phyloP scores from a whole-genome alignment of 306 rosid genomes.

The Nissolia schottii region DNA sequence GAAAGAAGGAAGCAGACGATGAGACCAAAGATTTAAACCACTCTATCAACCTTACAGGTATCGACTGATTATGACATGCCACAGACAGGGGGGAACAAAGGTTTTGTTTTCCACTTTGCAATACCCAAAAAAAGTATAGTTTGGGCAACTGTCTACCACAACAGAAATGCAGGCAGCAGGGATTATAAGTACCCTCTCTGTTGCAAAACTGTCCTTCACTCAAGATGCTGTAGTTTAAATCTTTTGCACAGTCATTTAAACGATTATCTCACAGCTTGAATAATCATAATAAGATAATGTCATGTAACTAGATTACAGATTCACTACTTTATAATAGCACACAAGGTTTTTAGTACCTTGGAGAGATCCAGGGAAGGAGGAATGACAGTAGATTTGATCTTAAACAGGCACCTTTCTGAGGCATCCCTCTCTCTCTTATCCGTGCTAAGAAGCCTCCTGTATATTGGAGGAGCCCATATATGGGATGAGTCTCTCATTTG shows the following conservation, averaged over 20 bases:
- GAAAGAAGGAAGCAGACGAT: neutral
- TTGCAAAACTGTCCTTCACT: slow-evolving; percentile 2
- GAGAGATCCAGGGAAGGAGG: slow-evolving; percentile 72
- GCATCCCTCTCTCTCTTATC: slow-evolving; percentile 85
- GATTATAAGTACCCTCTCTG: neutral
- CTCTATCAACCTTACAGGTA: neutral
- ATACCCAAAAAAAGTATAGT: neutral
- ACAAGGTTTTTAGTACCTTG: slow-evolving; percentile 43
- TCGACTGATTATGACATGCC: neutral
- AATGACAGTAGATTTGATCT: slow-evolving; percentile 53
- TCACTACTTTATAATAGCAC: neutral
- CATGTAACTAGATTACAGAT: slow-evolving; percentile 1
- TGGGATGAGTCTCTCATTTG: slow-evolving; percentile 65
- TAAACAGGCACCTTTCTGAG: slow-evolving; percentile 73
- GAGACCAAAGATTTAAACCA: slow-evolving; percentile 22
- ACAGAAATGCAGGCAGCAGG: slow-evolving; percentile 1
- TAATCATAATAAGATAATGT: neutral
- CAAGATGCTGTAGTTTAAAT: neutral
- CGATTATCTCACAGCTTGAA: neutral
- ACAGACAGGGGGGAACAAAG: neutral
- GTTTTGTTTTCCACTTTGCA: slow-evolving; percentile 8
- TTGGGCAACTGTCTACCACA: neutral
- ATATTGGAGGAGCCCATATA: slow-evolving; percentile 74
- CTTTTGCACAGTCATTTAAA: neutral
- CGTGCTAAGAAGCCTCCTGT: slow-evolving; percentile 73